phyloP scores from a whole-genome alignment of 805 yeast species.

The Grigorovia yakushimaensis region DNA sequence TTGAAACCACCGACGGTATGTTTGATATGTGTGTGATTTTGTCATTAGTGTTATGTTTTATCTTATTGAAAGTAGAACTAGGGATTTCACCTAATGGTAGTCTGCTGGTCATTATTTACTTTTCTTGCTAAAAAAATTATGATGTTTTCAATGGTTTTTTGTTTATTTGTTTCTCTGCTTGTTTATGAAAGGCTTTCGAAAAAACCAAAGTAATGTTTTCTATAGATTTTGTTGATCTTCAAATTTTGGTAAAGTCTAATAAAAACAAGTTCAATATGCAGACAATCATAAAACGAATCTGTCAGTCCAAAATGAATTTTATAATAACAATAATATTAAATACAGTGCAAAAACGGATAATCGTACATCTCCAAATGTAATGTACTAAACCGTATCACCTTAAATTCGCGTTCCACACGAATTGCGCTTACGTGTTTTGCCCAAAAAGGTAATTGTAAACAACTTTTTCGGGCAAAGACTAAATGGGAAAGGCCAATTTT shows the following conservation, averaged over 20 bases:
- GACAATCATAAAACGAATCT: too few species aligned
- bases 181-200: too few species aligned
- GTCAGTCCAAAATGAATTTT: too few species aligned
- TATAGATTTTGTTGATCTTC: too few species aligned
- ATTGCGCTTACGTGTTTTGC: slow-evolving; percentile 7
- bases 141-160: not conserved
- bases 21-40: not conserved
- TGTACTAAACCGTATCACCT: not conserved
- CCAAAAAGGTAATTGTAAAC: slow-evolving; percentile 5
- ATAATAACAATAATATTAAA: too few species aligned
- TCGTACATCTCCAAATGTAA: not conserved
- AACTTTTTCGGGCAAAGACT: not conserved
- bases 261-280: too few species aligned
- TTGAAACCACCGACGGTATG: not conserved
- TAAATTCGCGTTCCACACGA: not conserved
- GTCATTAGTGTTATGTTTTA: slow-evolving; percentile 3
- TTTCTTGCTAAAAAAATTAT: not conserved
- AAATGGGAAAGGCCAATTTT: slow-evolving; percentile 37
- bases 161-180: too few species aligned
- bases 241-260: too few species aligned
- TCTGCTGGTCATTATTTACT: slow-evolving; percentile 6
- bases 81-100: slow-evolving; percentile 22
- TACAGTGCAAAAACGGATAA: not conserved
- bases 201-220: too few species aligned
- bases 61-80: slow-evolving; percentile 18